Conservation (phyloP, 768 basidiomycete genomes). For the Suillus luteus region DNA sequence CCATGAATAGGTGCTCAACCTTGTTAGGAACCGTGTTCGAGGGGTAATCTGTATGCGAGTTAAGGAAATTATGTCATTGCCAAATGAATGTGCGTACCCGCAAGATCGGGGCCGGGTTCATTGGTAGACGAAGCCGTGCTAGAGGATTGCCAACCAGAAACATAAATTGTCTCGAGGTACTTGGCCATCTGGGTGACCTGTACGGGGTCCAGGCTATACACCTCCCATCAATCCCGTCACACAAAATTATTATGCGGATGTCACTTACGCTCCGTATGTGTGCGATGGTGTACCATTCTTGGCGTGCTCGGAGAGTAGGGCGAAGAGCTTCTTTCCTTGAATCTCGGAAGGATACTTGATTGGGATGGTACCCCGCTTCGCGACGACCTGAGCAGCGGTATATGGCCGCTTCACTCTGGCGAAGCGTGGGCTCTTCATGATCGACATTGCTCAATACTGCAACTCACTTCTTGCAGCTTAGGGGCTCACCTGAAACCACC, state of each 20-base stretch:
- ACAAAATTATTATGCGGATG: not conserved
- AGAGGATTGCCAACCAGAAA: conserved; percentile 95
- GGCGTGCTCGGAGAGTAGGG: conserved; percentile 73
- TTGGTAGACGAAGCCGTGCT: conserved; percentile 92
- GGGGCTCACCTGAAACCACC: conserved; percentile 85
- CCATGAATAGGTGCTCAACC: conserved; percentile 97
- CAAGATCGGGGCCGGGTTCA: conserved; percentile 98
- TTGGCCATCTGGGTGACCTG: conserved; percentile 99
- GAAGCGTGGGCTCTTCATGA: conserved; percentile 80
- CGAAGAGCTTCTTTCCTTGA: conserved; percentile 86
- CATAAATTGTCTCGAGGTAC: conserved; percentile 97
- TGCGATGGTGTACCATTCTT: conserved; percentile 81
- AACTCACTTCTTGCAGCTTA: not conserved
- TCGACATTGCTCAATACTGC: conserved; percentile 1
- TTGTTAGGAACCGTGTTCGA: conserved; percentile 99
- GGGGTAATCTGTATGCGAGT: conserved; percentile 73
- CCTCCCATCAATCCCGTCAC: conserved; percentile 9
- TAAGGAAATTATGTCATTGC: not conserved
- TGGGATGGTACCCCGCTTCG: conserved; percentile 86
- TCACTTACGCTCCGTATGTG: conserved; percentile 96
- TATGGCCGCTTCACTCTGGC: conserved; percentile 87
- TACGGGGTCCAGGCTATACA: conserved; percentile 90
- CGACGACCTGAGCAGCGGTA: conserved; percentile 89
- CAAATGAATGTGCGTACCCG: conserved; percentile 51
- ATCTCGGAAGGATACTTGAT: conserved; percentile 86